Evolutionary conservation across 2,329 filamentous ascomycete species (phyloP).

Genomic region (Venturia aucupariae): DNA sequence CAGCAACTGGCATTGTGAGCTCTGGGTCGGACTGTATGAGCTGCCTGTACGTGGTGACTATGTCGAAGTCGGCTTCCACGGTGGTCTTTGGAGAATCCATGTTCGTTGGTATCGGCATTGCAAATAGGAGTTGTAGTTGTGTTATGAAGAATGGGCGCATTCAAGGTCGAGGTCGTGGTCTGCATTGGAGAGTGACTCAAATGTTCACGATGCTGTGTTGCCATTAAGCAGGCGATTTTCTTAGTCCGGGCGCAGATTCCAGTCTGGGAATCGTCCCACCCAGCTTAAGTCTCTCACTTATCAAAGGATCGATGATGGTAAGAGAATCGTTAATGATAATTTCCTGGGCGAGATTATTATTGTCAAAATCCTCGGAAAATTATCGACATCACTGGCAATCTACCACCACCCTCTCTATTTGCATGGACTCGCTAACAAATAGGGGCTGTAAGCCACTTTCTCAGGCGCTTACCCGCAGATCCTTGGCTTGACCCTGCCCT

Average conservation of each 20-base stretch:
- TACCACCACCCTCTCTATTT: background rate
- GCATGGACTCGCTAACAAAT: background rate
- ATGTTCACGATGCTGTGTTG: too few species aligned
- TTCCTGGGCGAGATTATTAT: too few species aligned
- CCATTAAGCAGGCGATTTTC: too few species aligned
- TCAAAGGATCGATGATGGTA: too few species aligned
- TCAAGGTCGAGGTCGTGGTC: too few species aligned
- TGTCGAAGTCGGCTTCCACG: constrained; percentile 32
- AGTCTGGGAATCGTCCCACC: too few species aligned
- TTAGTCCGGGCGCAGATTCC: too few species aligned
- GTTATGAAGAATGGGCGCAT: background rate
- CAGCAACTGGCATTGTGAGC: constrained; percentile 90
- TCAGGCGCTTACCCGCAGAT: background rate
- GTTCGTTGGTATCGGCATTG: background rate
- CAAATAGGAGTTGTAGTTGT: background rate
- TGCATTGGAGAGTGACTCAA: too few species aligned
- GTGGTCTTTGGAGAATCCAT: background rate
- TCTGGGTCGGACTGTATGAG: constrained; percentile 64
- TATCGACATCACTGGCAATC: too few species aligned
- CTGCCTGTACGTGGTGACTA: constrained; percentile 56
- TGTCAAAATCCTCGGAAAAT: too few species aligned
- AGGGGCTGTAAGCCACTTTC: background rate
- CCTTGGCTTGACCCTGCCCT: background rate
- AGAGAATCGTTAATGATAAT: too few species aligned
- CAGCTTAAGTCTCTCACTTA: too few species aligned